Evolutionary conservation across 2,329 filamentous ascomycete genomes (phyloP).

Genomic region (Allantophomopsis cytisporea): DNA sequence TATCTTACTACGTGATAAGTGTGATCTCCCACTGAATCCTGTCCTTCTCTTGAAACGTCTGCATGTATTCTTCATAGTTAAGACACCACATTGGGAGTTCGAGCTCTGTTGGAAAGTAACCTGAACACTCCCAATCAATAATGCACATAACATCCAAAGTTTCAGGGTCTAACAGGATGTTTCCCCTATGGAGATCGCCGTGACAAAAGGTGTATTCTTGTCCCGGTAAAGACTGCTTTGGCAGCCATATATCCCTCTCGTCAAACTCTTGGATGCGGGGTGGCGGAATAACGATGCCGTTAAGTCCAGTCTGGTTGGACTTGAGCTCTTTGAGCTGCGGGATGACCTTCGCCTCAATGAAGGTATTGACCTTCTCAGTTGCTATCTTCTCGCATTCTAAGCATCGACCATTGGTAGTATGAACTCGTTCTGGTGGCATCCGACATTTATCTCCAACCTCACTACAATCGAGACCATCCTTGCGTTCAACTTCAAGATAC

Average conservation of each 20-base stretch:
- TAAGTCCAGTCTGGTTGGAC: conserved; percentile 4
- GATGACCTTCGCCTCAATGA: not conserved
- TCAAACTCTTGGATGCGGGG: conserved; percentile 1
- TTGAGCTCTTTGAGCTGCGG: not conserved
- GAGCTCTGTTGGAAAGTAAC: conserved; percentile 19
- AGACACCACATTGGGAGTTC: conserved; percentile 6
- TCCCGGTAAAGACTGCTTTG: not conserved
- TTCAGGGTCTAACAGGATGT: conserved; percentile 14
- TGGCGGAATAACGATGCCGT: conserved; percentile 3
- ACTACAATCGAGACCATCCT: conserved; percentile 2
- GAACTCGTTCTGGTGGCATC: not conserved
- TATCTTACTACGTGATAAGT: too few relatives aligned
- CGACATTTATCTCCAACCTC: conserved; percentile 1
- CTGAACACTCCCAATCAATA: conserved; percentile 24
- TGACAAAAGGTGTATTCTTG: conserved; percentile 13
- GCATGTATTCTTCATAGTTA: too few relatives aligned
- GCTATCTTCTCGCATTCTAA: conserved; percentile 5
- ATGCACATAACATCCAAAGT: conserved; percentile 20
- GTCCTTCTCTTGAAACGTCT: too few relatives aligned
- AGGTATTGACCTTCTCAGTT: not conserved
- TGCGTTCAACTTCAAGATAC: conserved; percentile 3
- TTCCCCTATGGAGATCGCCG: conserved; percentile 13
- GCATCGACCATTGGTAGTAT: not conserved
- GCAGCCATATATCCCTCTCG: conserved; percentile 1
- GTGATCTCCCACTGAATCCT: too few relatives aligned